phyloP scores from a whole-genome alignment of 2,329 filamentous ascomycete genomes.

The Colletotrichum incanum region DNA sequence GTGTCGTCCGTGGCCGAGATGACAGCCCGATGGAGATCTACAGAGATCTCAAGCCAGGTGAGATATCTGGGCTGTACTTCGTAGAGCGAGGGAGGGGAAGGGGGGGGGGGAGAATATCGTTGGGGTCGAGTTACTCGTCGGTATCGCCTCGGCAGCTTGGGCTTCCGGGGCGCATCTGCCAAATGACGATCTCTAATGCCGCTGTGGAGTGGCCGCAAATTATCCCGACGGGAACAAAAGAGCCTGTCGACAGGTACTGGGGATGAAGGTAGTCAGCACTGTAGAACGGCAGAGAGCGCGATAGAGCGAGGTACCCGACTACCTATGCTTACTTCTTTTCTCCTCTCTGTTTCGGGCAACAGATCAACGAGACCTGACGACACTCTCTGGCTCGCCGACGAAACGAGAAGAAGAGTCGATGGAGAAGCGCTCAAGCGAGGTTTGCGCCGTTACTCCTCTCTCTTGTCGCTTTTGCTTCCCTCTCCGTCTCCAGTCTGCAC shows the following conservation, averaged over 20 bases:
- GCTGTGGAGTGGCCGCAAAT: constrained; percentile 42
- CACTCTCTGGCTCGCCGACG: neutral
- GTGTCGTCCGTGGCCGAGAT: constrained; percentile 36
- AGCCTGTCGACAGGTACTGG: constrained; percentile 20
- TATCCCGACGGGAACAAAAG: constrained; percentile 28
- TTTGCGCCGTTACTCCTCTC: neutral
- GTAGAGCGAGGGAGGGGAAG: neutral
- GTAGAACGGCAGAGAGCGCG: neutral
- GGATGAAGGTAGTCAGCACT: neutral
- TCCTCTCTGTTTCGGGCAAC: constrained; percentile 16
- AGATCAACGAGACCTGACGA: constrained; percentile 23
- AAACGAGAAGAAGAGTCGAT: constrained; percentile 13
- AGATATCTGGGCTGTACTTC: neutral
- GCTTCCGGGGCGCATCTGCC: constrained; percentile 43
- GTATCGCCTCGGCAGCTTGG: constrained; percentile 39
- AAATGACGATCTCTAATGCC: constrained; percentile 44
- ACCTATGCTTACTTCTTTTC: constrained; percentile 31
- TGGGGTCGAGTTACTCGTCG: constrained; percentile 20
- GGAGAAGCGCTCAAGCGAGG: neutral
- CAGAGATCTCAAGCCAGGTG: constrained; percentile 16
- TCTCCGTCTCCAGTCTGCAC: constrained; percentile 14
- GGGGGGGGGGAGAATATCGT: constrained; percentile 3
- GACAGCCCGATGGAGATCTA: constrained; percentile 28
- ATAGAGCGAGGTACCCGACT: constrained; percentile 2
- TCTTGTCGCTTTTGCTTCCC: constrained; percentile 8